phyloP scores from a whole-genome alignment of 2,329 filamentous ascomycete genomes.

The Ophiocordyceps camponoti-leonardi region DNA sequence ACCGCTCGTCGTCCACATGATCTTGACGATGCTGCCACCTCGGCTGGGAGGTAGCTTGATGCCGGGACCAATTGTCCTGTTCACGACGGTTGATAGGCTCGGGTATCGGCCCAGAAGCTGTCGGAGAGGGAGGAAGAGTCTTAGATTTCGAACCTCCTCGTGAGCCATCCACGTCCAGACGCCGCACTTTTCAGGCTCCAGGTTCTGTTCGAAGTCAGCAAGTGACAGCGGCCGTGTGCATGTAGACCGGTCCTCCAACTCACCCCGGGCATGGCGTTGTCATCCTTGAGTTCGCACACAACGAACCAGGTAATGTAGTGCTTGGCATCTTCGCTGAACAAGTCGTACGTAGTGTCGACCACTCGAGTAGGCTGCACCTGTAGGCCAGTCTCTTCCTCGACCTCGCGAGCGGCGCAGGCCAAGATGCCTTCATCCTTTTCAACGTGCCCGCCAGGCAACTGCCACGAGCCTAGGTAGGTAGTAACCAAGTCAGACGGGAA shows the following conservation, averaged over 20 bases:
- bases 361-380: constrained; percentile 32
- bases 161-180: constrained; percentile 31
- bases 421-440: constrained; percentile 49
- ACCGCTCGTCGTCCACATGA: background rate
- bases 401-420: constrained; percentile 48
- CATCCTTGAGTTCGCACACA: constrained; percentile 28
- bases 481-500: too few relatives aligned
- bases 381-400: constrained; percentile 53
- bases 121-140: constrained; percentile 16
- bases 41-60: background rate
- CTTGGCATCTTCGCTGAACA: constrained; percentile 40
- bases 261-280: constrained; percentile 34
- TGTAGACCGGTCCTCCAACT: too few relatives aligned
- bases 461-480: constrained; percentile 35
- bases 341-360: constrained; percentile 47
- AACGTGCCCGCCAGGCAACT: constrained; percentile 60
- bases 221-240: too few relatives aligned
- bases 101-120: constrained; percentile 11
- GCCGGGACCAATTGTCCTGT: background rate
- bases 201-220: constrained; percentile 5
- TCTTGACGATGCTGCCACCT: background rate
- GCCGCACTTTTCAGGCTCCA: constrained; percentile 33
- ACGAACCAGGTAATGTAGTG: constrained; percentile 67
- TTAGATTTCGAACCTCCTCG: constrained; percentile 20
- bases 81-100: constrained; percentile 6